Evolutionary conservation across 2,329 filamentous ascomycete genomes (phyloP).

Genomic region (Coniochaeta ligniaria): DNA sequence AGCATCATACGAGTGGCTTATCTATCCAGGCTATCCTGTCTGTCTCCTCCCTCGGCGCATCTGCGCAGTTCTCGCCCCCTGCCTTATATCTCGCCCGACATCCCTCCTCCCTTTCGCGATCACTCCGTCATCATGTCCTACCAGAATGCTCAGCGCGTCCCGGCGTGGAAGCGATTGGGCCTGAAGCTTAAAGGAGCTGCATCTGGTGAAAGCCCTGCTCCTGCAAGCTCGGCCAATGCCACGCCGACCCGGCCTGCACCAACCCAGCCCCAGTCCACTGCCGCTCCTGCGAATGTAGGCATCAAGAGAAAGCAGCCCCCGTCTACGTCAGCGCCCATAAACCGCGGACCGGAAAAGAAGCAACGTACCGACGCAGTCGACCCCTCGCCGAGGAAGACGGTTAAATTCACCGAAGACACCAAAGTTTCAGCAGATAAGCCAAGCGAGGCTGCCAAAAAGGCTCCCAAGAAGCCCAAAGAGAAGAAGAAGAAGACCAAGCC

Average conservation of each 20-base stretch:
- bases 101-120: slow-evolving; percentile 8
- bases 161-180: slow-evolving; percentile 57
- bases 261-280: slow-evolving; percentile 16
- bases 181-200: slow-evolving; percentile 49
- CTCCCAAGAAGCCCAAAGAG: slow-evolving; percentile 19
- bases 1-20: slow-evolving; percentile 2
- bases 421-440: slow-evolving; percentile 15
- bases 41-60: slow-evolving; percentile 4
- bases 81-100: neutral
- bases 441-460: slow-evolving; percentile 4
- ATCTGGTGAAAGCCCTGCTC: slow-evolving; percentile 24
- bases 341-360: slow-evolving; percentile 24
- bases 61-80: neutral
- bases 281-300: slow-evolving; percentile 21
- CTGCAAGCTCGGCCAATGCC: slow-evolving; percentile 10
- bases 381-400: slow-evolving; percentile 31
- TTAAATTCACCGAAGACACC: slow-evolving; percentile 40
- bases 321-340: slow-evolving; percentile 16
- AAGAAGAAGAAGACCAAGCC: slow-evolving; percentile 25
- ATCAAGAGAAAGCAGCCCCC: slow-evolving; percentile 44
- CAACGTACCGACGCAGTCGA: slow-evolving; percentile 15
- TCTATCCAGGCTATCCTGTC: slow-evolving; percentile 2
- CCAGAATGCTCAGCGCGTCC: slow-evolving; percentile 32
- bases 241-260: slow-evolving; percentile 10
- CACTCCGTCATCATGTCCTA: slow-evolving; percentile 31